Evolutionary conservation across 1,139 yeast species (phyloP).

Genomic region (Meyerozyma smithsonii): DNA sequence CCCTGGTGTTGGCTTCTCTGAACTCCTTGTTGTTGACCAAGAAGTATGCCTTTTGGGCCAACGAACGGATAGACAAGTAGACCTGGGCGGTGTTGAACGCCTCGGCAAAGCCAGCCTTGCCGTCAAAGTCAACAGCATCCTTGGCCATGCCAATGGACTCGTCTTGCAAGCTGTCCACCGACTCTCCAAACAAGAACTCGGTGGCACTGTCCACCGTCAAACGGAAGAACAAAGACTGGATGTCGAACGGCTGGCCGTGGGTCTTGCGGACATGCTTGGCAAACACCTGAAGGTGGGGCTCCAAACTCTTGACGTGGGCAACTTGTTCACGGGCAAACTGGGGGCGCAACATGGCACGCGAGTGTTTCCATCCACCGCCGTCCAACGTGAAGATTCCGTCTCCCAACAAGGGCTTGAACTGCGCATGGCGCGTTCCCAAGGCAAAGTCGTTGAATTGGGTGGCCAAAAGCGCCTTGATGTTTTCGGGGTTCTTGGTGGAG

Average conservation of each 20-base stretch:
- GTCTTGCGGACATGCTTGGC: conserved; percentile 26
- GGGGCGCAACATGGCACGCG: conserved; percentile 55
- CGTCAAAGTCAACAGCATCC: conserved; percentile 18
- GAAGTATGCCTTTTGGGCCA: conserved; percentile 32
- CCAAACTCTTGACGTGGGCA: conserved; percentile 44
- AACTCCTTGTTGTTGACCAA: conserved; percentile 29
- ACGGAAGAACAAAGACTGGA: conserved; percentile 45
- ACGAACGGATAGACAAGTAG: conserved; percentile 32
- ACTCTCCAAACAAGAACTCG: conserved; percentile 55
- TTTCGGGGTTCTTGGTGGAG: conserved; percentile 33
- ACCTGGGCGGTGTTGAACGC: conserved; percentile 40
- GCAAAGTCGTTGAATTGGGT: conserved; percentile 48
- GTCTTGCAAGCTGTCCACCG: conserved; percentile 37
- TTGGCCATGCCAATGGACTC: conserved; percentile 17
- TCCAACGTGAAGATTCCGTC: conserved; percentile 57
- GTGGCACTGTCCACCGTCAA: conserved; percentile 56
- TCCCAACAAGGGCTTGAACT: conserved; percentile 44
- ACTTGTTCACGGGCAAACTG: conserved; percentile 55
- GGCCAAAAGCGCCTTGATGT: conserved; percentile 36
- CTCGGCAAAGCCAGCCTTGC: conserved; percentile 16
- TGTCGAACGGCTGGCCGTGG: conserved; percentile 29
- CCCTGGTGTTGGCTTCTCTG: conserved; percentile 19
- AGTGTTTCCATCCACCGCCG: conserved; percentile 54
- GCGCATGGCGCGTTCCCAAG: conserved; percentile 44
- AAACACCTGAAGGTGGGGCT: conserved; percentile 41